These are phyloP conservation scores for Ceratobasidium sp. DNA, from an alignment of 1,284 basidiomycete species.

Conservation along the genomic window DNA sequence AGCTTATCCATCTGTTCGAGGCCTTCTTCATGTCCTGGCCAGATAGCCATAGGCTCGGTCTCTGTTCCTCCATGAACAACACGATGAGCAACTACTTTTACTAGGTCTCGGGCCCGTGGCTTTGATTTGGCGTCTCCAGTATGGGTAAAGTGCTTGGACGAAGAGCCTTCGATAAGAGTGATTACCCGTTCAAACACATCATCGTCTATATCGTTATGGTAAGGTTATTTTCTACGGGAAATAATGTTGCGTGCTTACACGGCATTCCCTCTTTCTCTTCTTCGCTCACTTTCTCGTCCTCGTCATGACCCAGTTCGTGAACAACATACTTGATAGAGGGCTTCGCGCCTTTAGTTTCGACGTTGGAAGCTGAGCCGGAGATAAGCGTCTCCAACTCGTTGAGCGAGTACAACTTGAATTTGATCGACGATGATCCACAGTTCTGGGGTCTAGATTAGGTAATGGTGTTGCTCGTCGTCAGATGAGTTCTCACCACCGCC, in stretches of 20 bases:
- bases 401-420: conserved; percentile 72
- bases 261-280: conserved; percentile 46
- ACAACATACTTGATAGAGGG: conserved; percentile 59
- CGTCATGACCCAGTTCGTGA: conserved; percentile 49
- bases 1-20: conserved; percentile 77
- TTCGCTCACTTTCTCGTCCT: conserved; percentile 56
- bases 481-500: conserved; percentile 14
- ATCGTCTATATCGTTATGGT: conserved; percentile 64
- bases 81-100: conserved; percentile 71
- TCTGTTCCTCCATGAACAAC: conserved; percentile 88
- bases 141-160: conserved; percentile 43
- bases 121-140: conserved; percentile 54
- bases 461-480: neutral
- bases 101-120: conserved; percentile 55
- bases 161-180: conserved; percentile 56
- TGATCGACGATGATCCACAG: conserved; percentile 77
- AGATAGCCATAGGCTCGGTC: conserved; percentile 72
- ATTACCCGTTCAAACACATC: conserved; percentile 73
- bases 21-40: conserved; percentile 60
- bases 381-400: conserved; percentile 47
- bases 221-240: conserved; percentile 45
- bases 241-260: conserved; percentile 37
- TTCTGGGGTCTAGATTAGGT: conserved; percentile 41
- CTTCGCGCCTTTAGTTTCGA: conserved; percentile 62
- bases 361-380: conserved; percentile 55